A percentile compares a stretch with the other conserved stretches of the same genome.
Conservation (phyloP, 2,329 filamentous ascomycete genomes). For the Trichoderma sp. region DNA sequence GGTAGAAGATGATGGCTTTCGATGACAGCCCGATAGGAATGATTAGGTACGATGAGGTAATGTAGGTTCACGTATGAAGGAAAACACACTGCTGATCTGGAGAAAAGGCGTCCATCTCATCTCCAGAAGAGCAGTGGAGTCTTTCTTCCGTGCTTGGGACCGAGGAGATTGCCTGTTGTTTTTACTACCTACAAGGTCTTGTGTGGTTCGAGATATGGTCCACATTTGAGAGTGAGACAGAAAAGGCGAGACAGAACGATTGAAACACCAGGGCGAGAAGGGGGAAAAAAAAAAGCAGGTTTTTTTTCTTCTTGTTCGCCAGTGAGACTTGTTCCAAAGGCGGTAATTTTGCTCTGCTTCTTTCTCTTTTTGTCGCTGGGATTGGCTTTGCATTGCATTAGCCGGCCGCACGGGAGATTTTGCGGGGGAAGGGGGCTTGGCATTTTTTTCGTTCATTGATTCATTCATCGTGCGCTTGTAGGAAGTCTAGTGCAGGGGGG, state of each 20-base stretch:
- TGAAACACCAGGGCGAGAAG: background rate
- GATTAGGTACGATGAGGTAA: too few species aligned
- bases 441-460: background rate
- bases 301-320: background rate
- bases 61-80: too few species aligned
- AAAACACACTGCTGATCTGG: too few species aligned
- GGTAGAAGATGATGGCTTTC: too few species aligned
- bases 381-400: background rate
- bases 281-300: background rate
- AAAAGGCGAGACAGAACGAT: background rate
- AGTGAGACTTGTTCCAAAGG: background rate
- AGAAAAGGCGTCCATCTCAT: too few species aligned
- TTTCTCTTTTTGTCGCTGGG: background rate
- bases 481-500: background rate
- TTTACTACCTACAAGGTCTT: background rate
- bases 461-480: too few species aligned
- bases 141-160: background rate
- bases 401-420: slow-evolving; percentile 11
- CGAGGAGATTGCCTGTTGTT: slow-evolving; percentile 18
- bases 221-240: slow-evolving; percentile 16
- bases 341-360: background rate
- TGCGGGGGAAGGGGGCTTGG: slow-evolving; percentile 19
- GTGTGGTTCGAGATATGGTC: background rate
- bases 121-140: background rate
- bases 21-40: too few species aligned